Evolutionary conservation across 176 grass and related monocot genomes (phyloP).

Genomic region (Eremochloa ophiuroides): DNA sequence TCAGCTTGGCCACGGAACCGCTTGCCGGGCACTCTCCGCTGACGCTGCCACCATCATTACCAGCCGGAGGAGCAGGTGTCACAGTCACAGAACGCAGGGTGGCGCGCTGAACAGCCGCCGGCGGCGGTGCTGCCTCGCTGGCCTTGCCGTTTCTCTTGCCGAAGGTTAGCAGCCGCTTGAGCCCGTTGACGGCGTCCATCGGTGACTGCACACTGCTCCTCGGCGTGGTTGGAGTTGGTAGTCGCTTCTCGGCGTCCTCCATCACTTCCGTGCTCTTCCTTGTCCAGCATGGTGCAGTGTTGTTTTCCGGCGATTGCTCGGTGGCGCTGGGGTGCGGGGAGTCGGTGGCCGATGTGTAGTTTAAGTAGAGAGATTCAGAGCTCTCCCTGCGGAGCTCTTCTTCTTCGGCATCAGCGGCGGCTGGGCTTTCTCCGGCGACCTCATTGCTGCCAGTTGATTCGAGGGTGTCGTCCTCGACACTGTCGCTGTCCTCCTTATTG

Average conservation of each 20-base stretch:
- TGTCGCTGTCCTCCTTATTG: neutral
- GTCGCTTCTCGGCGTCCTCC: constrained; percentile 1
- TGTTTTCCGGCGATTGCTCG: constrained; percentile 26
- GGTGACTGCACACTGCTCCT: constrained; percentile 36
- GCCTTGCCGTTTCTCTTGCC: constrained; percentile 51
- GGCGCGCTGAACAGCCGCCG: constrained; percentile 4
- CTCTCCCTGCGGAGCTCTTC: constrained; percentile 28
- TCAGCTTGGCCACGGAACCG: constrained; percentile 19
- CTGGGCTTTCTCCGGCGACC: neutral
- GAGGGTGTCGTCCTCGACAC: constrained; percentile 1
- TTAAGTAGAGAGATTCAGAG: constrained; percentile 61
- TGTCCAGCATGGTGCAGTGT: constrained; percentile 15
- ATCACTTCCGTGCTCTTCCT: constrained; percentile 41
- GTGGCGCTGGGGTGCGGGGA: constrained; percentile 21
- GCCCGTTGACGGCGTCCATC: constrained; percentile 47
- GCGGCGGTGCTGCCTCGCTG: neutral
- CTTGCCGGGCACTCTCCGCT: constrained; percentile 1
- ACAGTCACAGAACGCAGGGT: neutral
- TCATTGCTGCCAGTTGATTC: neutral
- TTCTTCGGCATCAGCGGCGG: constrained; percentile 4
- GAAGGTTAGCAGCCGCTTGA: constrained; percentile 63
- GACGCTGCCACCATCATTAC: neutral
- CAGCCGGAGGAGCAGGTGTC: neutral
- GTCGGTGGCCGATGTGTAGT: too few relatives aligned
- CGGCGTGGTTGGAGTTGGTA: neutral